A percentile compares a stretch with the other conserved stretches of the same genome.
phyloP scores from a whole-genome alignment of 768 basidiomycete genomes.

The Multifurca ochricompacta region DNA sequence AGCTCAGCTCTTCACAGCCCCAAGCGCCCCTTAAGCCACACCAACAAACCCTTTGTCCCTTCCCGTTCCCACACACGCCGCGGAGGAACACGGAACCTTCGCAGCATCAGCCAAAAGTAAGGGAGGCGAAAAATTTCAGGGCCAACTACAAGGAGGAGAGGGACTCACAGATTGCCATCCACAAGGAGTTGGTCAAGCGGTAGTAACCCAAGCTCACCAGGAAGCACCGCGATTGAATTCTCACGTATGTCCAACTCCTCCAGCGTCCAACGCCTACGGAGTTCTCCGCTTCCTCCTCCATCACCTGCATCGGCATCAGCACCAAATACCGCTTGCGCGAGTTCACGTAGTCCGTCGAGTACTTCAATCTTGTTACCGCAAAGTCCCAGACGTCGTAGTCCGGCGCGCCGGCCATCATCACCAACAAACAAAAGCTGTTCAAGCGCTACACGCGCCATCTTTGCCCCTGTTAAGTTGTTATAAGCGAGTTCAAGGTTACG shows the following conservation, averaged over 20 bases:
- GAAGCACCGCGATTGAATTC: constrained; percentile 67
- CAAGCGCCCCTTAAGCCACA: constrained; percentile 70
- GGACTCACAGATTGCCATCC: constrained; percentile 78
- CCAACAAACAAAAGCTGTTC: constrained; percentile 39
- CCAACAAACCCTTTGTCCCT: constrained; percentile 73
- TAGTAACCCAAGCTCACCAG: constrained; percentile 61
- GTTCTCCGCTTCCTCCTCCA: constrained; percentile 41
- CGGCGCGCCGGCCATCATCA: constrained; percentile 31
- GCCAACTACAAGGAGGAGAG: background rate
- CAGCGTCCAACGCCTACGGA: constrained; percentile 53
- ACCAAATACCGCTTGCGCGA: constrained; percentile 54
- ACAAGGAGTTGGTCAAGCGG: constrained; percentile 77
- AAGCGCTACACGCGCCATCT: constrained; percentile 43
- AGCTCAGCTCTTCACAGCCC: too few relatives aligned
- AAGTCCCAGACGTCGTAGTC: constrained; percentile 57
- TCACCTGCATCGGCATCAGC: constrained; percentile 31
- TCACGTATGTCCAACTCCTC: constrained; percentile 80
- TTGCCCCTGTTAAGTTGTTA: constrained; percentile 52
- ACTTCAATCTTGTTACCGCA: constrained; percentile 60
- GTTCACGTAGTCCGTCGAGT: constrained; percentile 51
- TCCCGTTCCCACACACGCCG: constrained; percentile 82
- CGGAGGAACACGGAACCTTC: constrained; percentile 74
- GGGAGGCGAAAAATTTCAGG: background rate
- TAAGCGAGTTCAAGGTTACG: constrained; percentile 68
- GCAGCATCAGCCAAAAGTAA: background rate